Conservation (phyloP, 345 rosid species). For the Aquilaria yunnanensis region DNA sequence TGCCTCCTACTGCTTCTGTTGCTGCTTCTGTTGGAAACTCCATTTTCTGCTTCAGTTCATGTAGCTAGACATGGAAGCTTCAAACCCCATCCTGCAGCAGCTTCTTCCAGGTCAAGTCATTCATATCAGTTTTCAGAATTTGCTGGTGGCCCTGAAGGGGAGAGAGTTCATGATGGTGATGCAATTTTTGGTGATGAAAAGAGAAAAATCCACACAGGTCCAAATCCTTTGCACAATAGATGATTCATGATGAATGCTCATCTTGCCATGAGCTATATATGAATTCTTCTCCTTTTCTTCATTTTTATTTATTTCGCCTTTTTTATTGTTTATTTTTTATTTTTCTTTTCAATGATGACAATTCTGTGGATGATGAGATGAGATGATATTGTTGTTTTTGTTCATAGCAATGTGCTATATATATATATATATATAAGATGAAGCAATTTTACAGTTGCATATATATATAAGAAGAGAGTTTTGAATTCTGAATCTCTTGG, state of each 20-base stretch:
- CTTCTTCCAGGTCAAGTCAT: background rate
- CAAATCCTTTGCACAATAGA: conserved; percentile 19
- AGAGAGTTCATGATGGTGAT: conserved; percentile 3
- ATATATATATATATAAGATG: background rate
- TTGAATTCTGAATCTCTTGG: background rate
- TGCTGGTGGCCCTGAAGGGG: conserved; percentile 5
- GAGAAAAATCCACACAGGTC: conserved; percentile 17
- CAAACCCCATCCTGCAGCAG: conserved; percentile 7
- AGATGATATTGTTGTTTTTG: conserved; percentile 2
- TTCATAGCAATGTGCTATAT: conserved; percentile 5
- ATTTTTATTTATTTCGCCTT: background rate
- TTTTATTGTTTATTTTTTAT: too few relatives aligned
- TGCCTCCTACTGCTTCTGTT: background rate
- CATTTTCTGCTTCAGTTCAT: conserved; percentile 2
- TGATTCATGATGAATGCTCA: conserved; percentile 3
- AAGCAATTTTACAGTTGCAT: conserved; percentile 3
- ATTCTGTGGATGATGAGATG: background rate
- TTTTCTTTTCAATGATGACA: too few relatives aligned
- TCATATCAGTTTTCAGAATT: background rate
- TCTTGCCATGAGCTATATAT: background rate
- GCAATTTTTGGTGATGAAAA: conserved; percentile 14
- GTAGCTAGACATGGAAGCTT: conserved; percentile 7
- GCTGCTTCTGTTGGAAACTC: conserved; percentile 1
- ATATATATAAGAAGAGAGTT: background rate
- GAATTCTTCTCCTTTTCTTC: background rate